A percentile compares a stretch with the other conserved stretches of the same genome.
phyloP scores from a whole-genome alignment of 2,329 filamentous ascomycete species.

The Ophiosphaerella herpotricha region DNA sequence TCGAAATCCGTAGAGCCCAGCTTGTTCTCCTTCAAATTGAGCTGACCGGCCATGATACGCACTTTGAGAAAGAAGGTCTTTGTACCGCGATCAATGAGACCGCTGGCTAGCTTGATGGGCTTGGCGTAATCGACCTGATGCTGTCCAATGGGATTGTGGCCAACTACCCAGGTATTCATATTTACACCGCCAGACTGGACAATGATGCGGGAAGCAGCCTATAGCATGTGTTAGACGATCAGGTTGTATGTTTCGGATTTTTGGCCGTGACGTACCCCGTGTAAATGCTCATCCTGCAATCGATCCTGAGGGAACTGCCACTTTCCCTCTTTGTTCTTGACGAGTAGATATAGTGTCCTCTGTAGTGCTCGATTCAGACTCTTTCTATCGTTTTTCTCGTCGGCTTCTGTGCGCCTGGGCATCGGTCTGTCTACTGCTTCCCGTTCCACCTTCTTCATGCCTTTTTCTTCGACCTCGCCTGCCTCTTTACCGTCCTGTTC shows the following conservation, averaged over 20 bases:
- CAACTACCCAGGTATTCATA: conserved; percentile 99
- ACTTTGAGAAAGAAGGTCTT: conserved; percentile 97
- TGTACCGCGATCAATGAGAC: conserved; percentile 61
- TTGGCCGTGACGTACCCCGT: conserved; percentile 69
- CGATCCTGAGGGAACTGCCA: conserved; percentile 84
- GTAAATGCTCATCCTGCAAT: conserved; percentile 75
- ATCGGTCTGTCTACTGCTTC: conserved; percentile 72
- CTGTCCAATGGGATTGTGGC: conserved; percentile 86
- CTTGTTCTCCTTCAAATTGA: conserved; percentile 72
- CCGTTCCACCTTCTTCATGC: conserved; percentile 52
- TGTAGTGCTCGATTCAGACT: conserved; percentile 81
- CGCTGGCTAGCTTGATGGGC: conserved; percentile 15
- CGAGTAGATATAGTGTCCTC: conserved; percentile 84
- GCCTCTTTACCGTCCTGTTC: conserved; percentile 57
- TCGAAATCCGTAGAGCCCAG: conserved; percentile 80
- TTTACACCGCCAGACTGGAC: conserved; percentile 80
- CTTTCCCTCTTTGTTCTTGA: conserved; percentile 69
- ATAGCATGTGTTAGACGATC: conserved; percentile 17
- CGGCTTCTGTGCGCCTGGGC: conserved; percentile 76
- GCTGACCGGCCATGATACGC: conserved; percentile 96
- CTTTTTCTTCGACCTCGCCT: conserved; percentile 42
- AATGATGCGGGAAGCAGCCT: conserved; percentile 84
- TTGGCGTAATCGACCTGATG: conserved; percentile 63
- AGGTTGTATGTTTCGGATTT: background rate
- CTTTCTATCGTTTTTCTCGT: conserved; percentile 71